Conservation (phyloP, 2,329 filamentous ascomycete species). For the Aspergillus sp. region DNA sequence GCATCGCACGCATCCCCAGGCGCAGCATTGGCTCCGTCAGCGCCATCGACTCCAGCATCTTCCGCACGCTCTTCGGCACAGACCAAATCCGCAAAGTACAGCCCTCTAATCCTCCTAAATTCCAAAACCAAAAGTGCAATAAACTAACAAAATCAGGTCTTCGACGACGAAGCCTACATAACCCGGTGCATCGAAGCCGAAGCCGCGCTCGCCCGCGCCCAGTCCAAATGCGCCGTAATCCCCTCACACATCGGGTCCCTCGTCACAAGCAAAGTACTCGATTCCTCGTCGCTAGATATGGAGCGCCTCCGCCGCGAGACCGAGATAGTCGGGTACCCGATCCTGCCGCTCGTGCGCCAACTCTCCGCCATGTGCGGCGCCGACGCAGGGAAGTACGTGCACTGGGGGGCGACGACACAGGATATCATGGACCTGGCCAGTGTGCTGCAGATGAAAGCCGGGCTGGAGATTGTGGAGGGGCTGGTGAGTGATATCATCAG, state of each 20-base stretch:
- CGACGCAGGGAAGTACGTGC: constrained; percentile 49
- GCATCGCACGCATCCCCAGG: constrained; percentile 53
- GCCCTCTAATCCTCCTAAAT: background rate
- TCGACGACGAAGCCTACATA: constrained; percentile 53
- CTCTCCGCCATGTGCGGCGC: constrained; percentile 39
- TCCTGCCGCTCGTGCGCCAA: constrained; percentile 53
- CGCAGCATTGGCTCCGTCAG: constrained; percentile 52
- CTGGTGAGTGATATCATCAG: constrained; percentile 46
- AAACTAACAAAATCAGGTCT: constrained; percentile 34
- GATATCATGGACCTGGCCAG: constrained; percentile 60
- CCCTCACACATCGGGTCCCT: constrained; percentile 37
- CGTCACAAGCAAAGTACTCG: constrained; percentile 38
- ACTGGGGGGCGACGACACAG: constrained; percentile 61
- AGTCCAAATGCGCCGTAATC: constrained; percentile 50
- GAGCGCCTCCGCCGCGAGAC: constrained; percentile 46
- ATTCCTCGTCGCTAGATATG: constrained; percentile 39
- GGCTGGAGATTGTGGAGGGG: constrained; percentile 49
- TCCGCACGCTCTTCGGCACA: constrained; percentile 14
- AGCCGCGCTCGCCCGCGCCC: constrained; percentile 52
- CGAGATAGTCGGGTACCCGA: constrained; percentile 57
- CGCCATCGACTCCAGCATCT: constrained; percentile 16
- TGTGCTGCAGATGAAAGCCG: constrained; percentile 54
- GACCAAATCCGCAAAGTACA: constrained; percentile 14
- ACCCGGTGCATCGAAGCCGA: constrained; percentile 50
- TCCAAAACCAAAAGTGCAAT: background rate